Conservation (phyloP, 73 alveolate genomes). For the Paramecium biaurelia region DNA sequence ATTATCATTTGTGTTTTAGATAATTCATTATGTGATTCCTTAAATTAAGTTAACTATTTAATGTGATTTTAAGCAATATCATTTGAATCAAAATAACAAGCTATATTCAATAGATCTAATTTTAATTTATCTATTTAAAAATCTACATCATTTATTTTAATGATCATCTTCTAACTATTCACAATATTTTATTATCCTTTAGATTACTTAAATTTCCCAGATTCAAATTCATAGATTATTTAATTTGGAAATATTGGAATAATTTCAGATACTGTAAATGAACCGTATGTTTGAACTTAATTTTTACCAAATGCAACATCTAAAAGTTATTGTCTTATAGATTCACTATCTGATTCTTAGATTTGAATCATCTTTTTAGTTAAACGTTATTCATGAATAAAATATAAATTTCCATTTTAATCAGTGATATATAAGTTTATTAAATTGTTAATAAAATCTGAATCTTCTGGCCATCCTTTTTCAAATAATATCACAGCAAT, state of each 20-base stretch:
- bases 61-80: neutral
- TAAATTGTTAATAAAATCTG: neutral
- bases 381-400: neutral
- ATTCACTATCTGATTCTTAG: neutral
- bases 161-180: neutral
- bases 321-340: neutral
- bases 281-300: neutral
- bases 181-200: neutral
- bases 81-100: neutral
- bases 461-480: neutral
- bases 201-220: neutral
- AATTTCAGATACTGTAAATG: neutral
- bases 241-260: neutral
- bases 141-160: neutral
- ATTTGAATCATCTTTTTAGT: neutral
- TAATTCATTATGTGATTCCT: neutral
- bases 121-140: neutral
- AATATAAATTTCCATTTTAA: neutral
- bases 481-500: neutral
- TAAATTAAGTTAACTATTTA: neutral
- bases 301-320: neutral
- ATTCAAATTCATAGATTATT: neutral
- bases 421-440: neutral
- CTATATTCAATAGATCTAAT: neutral
- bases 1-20: neutral